Percentiles rank a stretch among this genome's conserved stretches.
These are phyloP conservation scores for Ambrosiella beaveri DNA, from an alignment of 2,329 filamentous ascomycete genomes.

Conservation along the genomic window DNA sequence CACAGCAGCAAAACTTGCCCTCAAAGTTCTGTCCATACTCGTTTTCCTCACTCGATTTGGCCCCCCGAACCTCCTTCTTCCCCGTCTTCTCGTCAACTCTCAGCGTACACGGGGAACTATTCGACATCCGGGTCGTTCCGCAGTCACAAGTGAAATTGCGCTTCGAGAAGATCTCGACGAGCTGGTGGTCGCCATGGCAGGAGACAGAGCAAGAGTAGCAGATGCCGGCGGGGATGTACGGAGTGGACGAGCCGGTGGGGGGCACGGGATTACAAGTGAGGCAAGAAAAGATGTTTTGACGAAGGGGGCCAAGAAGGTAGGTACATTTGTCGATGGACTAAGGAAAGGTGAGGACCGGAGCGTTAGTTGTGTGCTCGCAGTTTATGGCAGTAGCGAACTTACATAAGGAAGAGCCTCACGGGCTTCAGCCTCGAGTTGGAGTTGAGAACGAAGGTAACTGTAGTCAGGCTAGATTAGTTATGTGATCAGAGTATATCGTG, in stretches of 20 bases:
- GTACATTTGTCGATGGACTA: conserved; percentile 92
- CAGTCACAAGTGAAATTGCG: conserved; percentile 94
- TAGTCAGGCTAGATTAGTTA: conserved; percentile 1
- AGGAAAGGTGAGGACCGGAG: neutral
- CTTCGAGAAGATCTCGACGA: conserved; percentile 93
- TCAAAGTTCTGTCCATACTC: conserved; percentile 92
- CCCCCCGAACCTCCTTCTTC: conserved; percentile 56
- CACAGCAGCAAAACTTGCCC: conserved; percentile 83
- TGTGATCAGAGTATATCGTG: neutral
- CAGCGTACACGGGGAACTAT: conserved; percentile 55
- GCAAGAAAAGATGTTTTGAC: conserved; percentile 82
- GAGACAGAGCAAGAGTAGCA: conserved; percentile 96
- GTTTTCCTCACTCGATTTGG: conserved; percentile 56
- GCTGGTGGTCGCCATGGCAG: conserved; percentile 84
- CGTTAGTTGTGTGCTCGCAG: neutral
- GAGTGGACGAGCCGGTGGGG: conserved; percentile 36
- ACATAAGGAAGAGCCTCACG: conserved; percentile 90
- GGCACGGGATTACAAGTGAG: conserved; percentile 72
- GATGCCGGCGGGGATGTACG: conserved; percentile 57
- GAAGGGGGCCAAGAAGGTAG: conserved; percentile 68
- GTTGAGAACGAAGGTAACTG: conserved; percentile 76
- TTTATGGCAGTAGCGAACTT: conserved; percentile 18
- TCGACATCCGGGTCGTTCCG: conserved; percentile 63
- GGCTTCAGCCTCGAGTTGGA: conserved; percentile 83
- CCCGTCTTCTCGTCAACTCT: conserved; percentile 58